Evolutionary conservation across 2,329 filamentous ascomycete genomes (phyloP).

Genomic region (Colletotrichum sp.): DNA sequence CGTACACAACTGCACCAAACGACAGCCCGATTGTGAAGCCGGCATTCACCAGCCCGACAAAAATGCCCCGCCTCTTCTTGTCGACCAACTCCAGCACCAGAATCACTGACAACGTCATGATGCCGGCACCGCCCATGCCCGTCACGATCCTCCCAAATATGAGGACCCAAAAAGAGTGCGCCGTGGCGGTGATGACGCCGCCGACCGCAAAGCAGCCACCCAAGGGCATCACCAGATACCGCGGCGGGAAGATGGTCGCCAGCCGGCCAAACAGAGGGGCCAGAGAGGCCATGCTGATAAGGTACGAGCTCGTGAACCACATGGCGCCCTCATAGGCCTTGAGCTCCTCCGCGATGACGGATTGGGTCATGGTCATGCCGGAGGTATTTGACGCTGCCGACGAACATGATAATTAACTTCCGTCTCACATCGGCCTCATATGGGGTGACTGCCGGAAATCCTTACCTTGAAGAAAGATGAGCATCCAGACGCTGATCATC

Average conservation of each 20-base stretch:
- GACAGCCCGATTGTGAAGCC: conserved; percentile 75
- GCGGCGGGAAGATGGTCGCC: conserved; percentile 74
- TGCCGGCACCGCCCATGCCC: conserved; percentile 73
- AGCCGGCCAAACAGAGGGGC: conserved; percentile 76
- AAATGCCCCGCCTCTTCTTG: conserved; percentile 71
- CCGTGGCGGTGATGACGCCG: conserved; percentile 66
- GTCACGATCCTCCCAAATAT: conserved; percentile 71
- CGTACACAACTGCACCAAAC: conserved; percentile 73
- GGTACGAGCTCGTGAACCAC: conserved; percentile 83
- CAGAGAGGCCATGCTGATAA: conserved; percentile 65
- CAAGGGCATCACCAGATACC: conserved; percentile 67
- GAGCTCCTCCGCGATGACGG: conserved; percentile 75
- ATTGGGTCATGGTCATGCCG: conserved; percentile 82
- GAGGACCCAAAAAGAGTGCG: conserved; percentile 65
- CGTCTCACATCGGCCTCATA: not conserved
- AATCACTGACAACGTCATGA: conserved; percentile 77
- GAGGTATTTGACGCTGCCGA: conserved; percentile 71
- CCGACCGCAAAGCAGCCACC: conserved; percentile 65
- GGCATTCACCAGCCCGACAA: conserved; percentile 76
- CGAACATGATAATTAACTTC: not conserved
- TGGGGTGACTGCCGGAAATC: not conserved
- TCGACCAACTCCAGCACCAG: conserved; percentile 76
- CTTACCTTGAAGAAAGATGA: conserved; percentile 66
- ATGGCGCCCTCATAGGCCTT: conserved; percentile 74
- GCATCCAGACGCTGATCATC: conserved; percentile 55